These are phyloP conservation scores for Penicillium angulare DNA, from an alignment of 495 filamentous ascomycete species.

Conservation along the genomic window DNA sequence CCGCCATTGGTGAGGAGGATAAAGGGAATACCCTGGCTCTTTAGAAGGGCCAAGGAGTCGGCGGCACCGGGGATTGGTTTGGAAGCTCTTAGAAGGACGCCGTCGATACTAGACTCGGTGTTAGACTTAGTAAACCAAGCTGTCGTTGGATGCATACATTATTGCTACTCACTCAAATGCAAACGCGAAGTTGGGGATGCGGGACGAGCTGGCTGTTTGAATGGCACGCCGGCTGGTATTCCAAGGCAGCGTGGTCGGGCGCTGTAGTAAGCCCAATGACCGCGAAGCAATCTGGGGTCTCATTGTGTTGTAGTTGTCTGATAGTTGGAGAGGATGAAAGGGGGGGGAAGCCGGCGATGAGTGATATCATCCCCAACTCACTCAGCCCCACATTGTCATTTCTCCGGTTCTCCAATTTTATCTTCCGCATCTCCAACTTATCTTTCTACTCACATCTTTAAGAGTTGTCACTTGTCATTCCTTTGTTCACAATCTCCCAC, in stretches of 20 bases:
- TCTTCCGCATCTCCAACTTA: background rate
- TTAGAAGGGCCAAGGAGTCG: constrained; percentile 69
- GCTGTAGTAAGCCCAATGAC: constrained; percentile 31
- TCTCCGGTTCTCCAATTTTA: constrained; percentile 6
- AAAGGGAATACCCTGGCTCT: constrained; percentile 71
- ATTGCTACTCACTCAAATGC: constrained; percentile 70
- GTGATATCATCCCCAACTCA: constrained; percentile 22
- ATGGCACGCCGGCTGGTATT: constrained; percentile 21
- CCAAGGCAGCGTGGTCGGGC: constrained; percentile 14
- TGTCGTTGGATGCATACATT: constrained; percentile 15
- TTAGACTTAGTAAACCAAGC: constrained; percentile 4
- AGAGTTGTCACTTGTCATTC: background rate
- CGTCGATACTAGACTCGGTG: constrained; percentile 70
- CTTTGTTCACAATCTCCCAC: background rate
- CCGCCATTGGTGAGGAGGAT: constrained; percentile 90
- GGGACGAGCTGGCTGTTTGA: constrained; percentile 32
- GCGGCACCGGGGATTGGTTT: constrained; percentile 77
- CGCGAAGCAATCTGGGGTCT: constrained; percentile 25
- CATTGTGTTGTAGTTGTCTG: constrained; percentile 17
- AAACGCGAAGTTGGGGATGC: constrained; percentile 68
- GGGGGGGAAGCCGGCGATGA: background rate
- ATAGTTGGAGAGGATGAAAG: constrained; percentile 1
- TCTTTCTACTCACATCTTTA: background rate
- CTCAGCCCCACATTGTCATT: constrained; percentile 4
- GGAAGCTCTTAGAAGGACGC: constrained; percentile 85